phyloP scores from a whole-genome alignment of 2,329 filamentous ascomycete species.

The Aspergillus ruber region DNA sequence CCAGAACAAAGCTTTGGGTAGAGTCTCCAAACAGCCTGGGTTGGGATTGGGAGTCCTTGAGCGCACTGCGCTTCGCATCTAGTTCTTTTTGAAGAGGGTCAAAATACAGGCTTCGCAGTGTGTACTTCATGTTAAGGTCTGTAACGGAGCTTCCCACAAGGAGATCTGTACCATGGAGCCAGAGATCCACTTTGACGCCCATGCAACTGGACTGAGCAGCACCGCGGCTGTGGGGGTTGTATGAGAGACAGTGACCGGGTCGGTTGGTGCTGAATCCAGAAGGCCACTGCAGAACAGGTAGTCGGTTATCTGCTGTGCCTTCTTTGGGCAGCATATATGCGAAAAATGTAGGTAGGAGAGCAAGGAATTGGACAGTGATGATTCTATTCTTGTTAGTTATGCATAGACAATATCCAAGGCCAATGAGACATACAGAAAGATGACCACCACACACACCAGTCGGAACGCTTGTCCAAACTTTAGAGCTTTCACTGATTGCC shows the following conservation, averaged over 20 bases:
- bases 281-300: constrained; percentile 9
- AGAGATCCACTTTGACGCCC: constrained; percentile 20
- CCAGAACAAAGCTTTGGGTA: constrained; percentile 15
- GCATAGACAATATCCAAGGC: neutral
- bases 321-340: constrained; percentile 10
- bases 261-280: constrained; percentile 8
- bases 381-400: constrained; percentile 8
- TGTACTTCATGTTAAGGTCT: constrained; percentile 7
- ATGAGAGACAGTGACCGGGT: constrained; percentile 16
- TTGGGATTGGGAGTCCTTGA: neutral
- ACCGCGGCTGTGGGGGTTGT: constrained; percentile 12
- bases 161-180: constrained; percentile 17
- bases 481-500: neutral
- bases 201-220: constrained; percentile 20
- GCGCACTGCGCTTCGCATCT: constrained; percentile 4
- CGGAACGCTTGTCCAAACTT: constrained; percentile 16
- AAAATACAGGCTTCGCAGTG: constrained; percentile 17
- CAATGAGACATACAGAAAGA: constrained; percentile 13
- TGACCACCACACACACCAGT: constrained; percentile 18
- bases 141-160: constrained; percentile 13
- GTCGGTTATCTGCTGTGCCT: neutral
- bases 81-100: constrained; percentile 14
- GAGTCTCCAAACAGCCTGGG: constrained; percentile 5
- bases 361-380: constrained; percentile 14
- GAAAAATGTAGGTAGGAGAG: constrained; percentile 12